phyloP scores from a whole-genome alignment of 768 basidiomycete genomes.

The Serendipita indica region DNA sequence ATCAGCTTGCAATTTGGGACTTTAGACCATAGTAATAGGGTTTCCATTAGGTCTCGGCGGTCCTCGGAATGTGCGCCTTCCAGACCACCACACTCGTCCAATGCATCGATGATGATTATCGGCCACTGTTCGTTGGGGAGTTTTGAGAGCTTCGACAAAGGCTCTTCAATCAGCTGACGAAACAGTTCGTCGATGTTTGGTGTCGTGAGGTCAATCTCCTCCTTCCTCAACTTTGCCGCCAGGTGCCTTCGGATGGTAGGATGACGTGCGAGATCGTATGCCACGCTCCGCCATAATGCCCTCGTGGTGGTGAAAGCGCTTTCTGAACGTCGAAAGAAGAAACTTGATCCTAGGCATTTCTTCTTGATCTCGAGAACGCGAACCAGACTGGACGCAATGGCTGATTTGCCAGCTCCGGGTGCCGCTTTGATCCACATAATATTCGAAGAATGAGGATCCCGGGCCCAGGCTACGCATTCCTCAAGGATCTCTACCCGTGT shows the following conservation, averaged over 20 bases:
- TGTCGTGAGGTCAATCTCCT: background rate
- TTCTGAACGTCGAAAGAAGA: slow-evolving; percentile 3
- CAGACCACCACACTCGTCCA: slow-evolving; percentile 5
- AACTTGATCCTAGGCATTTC: background rate
- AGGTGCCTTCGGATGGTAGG: background rate
- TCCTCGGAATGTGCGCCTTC: background rate
- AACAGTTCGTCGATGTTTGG: background rate
- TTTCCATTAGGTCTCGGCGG: background rate
- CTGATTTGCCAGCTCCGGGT: background rate
- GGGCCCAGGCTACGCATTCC: background rate
- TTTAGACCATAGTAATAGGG: background rate
- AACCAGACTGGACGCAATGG: background rate
- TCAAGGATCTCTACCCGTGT: background rate
- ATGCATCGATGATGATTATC: background rate
- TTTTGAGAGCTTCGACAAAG: background rate
- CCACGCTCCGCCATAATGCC: slow-evolving; percentile 1
- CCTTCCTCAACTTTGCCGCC: background rate
- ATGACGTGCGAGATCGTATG: background rate
- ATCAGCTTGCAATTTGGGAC: slow-evolving; percentile 1
- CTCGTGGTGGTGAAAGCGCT: background rate
- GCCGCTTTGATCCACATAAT: background rate
- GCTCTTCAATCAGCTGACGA: background rate
- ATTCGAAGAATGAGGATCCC: background rate
- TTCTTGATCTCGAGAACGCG: background rate
- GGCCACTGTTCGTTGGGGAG: background rate